Evolutionary conservation across 129 eudicot genomes (phyloP), one percentile per base, ranked within the genome.

Genomic region (Flaveria brownii): DNA sequence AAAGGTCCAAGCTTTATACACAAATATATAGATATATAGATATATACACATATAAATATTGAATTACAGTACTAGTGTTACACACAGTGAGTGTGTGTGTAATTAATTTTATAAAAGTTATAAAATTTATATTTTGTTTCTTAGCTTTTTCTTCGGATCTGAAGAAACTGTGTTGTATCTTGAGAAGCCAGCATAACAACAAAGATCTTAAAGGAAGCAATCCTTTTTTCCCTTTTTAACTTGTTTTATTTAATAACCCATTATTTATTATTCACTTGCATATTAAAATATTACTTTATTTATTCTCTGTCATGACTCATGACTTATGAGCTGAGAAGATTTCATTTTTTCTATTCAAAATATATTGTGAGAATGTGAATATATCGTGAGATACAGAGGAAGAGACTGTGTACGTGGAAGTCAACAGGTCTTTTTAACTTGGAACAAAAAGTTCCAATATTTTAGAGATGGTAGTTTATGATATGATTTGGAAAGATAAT

Each of bases 81-180:
- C 85, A 85, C 85, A 79, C 73, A 79, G 50, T 78, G 62, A 69
- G 76, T 55, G 82, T 78, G 77, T 43, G 70, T 57, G 76, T 65
- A 50, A 67, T 62, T 81, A 39, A 70, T 57, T 76, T 26, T 59
- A 36, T 73, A 46, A 63, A 36, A 50, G 50, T 70, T 47, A 45
- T 9, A 70, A 52, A 51, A 45, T 39, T 12, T 25, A 6, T 65
- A 72, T 33, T 62, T 78, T 75, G 6, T 70, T 79, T 85, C 83
- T 77, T 16, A 75, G 93, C 96, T 81, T 79, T 87, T 90, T 87
- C 90, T 90, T 90, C 92, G 96, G 96, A 90, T 90, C 96, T 90
- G 96, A 86, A 83, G 91, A 90, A 88, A 82, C 86, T 80, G 84
- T 78, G 88, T 73, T 87, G 90, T 81, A 87, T 83, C 90, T 87